Percentiles rank a stretch among this genome's conserved stretches.
These are phyloP conservation scores for Citrullus mucosospermus DNA, from an alignment of 306 rosid genomes.

Conservation along the genomic window DNA sequence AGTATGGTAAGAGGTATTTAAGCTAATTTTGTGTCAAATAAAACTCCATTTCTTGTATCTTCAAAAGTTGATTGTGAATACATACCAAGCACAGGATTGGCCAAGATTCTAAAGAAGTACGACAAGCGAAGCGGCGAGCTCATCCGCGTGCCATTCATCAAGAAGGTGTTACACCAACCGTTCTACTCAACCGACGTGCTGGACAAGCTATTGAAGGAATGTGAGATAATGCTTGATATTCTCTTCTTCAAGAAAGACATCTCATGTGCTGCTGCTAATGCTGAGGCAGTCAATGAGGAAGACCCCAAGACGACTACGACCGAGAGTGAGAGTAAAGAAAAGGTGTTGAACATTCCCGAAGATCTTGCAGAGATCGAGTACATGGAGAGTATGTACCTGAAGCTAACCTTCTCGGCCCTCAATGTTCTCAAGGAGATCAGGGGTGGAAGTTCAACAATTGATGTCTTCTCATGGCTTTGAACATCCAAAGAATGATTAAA, in stretches of 20 bases:
- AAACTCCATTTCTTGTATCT: background rate
- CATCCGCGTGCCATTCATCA: conserved; percentile 57
- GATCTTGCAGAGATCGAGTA: conserved; percentile 58
- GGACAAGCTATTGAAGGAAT: conserved; percentile 64
- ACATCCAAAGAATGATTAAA: background rate
- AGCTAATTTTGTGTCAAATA: no score
- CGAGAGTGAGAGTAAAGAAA: conserved; percentile 16
- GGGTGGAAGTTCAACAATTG: conserved; percentile 69
- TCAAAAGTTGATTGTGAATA: background rate
- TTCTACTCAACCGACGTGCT: conserved; percentile 72
- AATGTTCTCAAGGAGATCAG: conserved; percentile 51
- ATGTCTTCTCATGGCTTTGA: conserved; percentile 57
- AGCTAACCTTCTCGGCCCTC: conserved; percentile 52
- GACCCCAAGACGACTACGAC: conserved; percentile 13
- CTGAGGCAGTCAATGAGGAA: conserved; percentile 18
- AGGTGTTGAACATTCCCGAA: conserved; percentile 29
- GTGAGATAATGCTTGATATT: conserved; percentile 43
- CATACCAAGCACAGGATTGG: conserved; percentile 29
- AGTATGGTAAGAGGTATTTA: no score
- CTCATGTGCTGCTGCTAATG: conserved; percentile 12
- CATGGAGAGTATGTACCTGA: conserved; percentile 53
- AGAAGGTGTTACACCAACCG: conserved; percentile 67
- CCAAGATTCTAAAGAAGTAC: conserved; percentile 84
- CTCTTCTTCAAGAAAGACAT: conserved; percentile 39
- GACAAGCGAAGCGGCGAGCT: conserved; percentile 77